phyloP scores from a whole-genome alignment of 352 stramenopile species.

The Phytophthora cajani region DNA sequence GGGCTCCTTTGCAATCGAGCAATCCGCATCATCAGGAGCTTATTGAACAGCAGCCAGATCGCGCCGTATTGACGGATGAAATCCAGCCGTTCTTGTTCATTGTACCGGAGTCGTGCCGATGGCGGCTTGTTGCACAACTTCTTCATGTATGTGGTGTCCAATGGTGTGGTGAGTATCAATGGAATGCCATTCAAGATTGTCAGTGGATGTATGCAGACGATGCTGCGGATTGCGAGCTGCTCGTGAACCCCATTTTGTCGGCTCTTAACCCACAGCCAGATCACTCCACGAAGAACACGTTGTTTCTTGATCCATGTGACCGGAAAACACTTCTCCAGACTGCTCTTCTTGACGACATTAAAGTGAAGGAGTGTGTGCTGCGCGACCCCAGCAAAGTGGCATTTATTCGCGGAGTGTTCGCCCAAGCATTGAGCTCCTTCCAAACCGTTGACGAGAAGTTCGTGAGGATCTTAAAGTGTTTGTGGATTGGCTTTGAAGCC shows the following conservation, averaged over 20 bases:
- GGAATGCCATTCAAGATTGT: slow-evolving; percentile 14
- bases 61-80: slow-evolving; percentile 73
- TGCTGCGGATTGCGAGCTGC: slow-evolving; percentile 38
- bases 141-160: slow-evolving; percentile 59
- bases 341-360: slow-evolving; percentile 31
- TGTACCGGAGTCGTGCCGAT: slow-evolving; percentile 43
- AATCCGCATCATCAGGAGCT: slow-evolving; percentile 53
- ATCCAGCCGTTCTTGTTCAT: slow-evolving; percentile 81
- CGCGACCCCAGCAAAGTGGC: slow-evolving; percentile 47
- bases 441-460: slow-evolving; percentile 18
- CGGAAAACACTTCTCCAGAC: slow-evolving; percentile 37
- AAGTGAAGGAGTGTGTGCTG: slow-evolving; percentile 28
- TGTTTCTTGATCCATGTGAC: slow-evolving; percentile 40
- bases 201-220: slow-evolving; percentile 50
- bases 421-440: slow-evolving; percentile 34
- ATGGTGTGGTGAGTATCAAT: slow-evolving; percentile 29
- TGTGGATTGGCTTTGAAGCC: slow-evolving; percentile 63
- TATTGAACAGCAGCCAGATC: slow-evolving; percentile 71
- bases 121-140: slow-evolving; percentile 45
- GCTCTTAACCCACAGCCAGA: slow-evolving; percentile 39
- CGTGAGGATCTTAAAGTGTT: slow-evolving; percentile 38
- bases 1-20: slow-evolving; percentile 56
- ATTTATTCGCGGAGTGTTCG: slow-evolving; percentile 54
- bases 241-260: slow-evolving; percentile 53
- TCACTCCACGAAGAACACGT: slow-evolving; percentile 11